Evolutionary conservation across 805 yeast species (phyloP).

Genomic region (Yamadazyma ubonensis): DNA sequence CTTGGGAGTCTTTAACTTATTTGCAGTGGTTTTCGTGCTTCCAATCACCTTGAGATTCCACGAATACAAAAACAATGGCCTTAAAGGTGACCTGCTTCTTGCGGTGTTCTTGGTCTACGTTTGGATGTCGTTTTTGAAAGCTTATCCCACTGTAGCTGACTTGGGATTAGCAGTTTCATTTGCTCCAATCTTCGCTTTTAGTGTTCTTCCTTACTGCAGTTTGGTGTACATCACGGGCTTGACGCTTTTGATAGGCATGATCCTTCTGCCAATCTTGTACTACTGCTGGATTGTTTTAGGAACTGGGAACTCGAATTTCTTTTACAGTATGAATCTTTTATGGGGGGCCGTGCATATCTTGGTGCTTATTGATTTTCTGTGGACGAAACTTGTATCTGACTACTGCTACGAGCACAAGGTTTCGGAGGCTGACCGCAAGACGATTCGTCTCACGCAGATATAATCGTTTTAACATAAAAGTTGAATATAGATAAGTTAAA

Average conservation of each 20-base stretch:
- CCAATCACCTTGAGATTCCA: slow-evolving; percentile 74
- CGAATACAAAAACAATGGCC: slow-evolving; percentile 18
- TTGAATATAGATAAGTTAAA: no score
- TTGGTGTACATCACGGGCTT: slow-evolving; percentile 48
- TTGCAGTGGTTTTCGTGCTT: slow-evolving; percentile 59
- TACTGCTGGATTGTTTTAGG: slow-evolving; percentile 93
- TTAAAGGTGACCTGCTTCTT: slow-evolving; percentile 53
- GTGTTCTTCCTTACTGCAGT: slow-evolving; percentile 46
- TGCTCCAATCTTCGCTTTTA: slow-evolving; percentile 44
- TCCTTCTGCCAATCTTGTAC: slow-evolving; percentile 84
- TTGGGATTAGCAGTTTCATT: slow-evolving; percentile 45
- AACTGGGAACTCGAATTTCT: slow-evolving; percentile 94
- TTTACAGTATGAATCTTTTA: slow-evolving; percentile 87
- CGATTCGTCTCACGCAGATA: slow-evolving; percentile 14
- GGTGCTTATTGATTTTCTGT: slow-evolving; percentile 69
- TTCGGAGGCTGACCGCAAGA: slow-evolving; percentile 15
- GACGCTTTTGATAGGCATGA: slow-evolving; percentile 49
- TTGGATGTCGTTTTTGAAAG: slow-evolving; percentile 61
- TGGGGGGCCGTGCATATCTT: slow-evolving; percentile 70
- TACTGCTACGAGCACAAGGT: slow-evolving; percentile 47
- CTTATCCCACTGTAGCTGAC: slow-evolving; percentile 87
- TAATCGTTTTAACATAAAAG: background rate
- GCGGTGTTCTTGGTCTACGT: slow-evolving; percentile 46
- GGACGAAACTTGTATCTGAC: slow-evolving; percentile 75
- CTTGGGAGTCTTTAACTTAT: slow-evolving; percentile 78